phyloP scores from a whole-genome alignment of 148 eudicot genomes.

The Euryodendron excelsum region DNA sequence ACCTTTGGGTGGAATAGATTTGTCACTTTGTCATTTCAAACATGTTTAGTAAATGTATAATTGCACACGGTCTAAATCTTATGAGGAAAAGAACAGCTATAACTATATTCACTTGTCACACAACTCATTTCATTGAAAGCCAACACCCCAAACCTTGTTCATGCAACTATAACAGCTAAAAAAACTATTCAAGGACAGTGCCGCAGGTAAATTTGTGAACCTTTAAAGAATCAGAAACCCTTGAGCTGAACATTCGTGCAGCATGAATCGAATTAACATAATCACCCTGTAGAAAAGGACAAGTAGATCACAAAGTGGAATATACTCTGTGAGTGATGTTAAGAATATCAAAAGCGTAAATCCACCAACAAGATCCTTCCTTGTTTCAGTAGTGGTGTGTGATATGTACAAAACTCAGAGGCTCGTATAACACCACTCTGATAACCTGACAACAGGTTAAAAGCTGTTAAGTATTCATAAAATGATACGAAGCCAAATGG shows the following conservation, averaged over 20 bases:
- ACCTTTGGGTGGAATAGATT: not conserved
- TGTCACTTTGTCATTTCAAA: not conserved
- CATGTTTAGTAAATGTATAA: not conserved
- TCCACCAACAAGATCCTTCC: not conserved
- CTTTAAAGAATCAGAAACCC: slow-evolving; percentile 57
- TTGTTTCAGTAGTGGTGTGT: slow-evolving; percentile 66
- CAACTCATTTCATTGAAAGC: not conserved
- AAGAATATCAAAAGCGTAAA: not conserved
- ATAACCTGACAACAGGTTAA: slow-evolving; percentile 40
- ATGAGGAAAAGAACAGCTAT: not conserved
- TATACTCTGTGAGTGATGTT: not conserved
- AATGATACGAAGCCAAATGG: not conserved
- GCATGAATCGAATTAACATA: slow-evolving; percentile 62
- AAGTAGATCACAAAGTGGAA: slow-evolving; percentile 12
- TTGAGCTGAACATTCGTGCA: slow-evolving; percentile 57
- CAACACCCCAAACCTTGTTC: not conserved
- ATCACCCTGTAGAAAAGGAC: slow-evolving; percentile 44
- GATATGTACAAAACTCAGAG: slow-evolving; percentile 68
- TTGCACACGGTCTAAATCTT: not conserved
- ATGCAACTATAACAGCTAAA: slow-evolving; percentile 9
- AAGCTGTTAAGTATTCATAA: not conserved
- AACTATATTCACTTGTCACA: not conserved
- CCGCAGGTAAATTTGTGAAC: slow-evolving; percentile 20
- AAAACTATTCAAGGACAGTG: slow-evolving; percentile 1
- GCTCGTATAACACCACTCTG: slow-evolving; percentile 58